phyloP scores from a whole-genome alignment of 2,329 filamentous ascomycete genomes.

The Albifimbria verrucaria region DNA sequence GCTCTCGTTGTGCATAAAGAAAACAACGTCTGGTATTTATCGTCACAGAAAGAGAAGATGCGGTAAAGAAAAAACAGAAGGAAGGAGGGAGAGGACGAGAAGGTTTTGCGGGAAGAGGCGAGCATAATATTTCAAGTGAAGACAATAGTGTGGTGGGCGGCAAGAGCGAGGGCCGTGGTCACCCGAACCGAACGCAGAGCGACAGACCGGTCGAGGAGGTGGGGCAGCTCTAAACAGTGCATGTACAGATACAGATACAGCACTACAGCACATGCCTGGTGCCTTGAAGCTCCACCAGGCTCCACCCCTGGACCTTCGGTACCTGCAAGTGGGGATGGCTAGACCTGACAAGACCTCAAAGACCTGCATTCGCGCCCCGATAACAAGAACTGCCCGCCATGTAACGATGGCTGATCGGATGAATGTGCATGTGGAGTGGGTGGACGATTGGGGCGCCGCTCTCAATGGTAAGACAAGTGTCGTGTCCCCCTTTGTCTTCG shows the following conservation, averaged over 20 bases:
- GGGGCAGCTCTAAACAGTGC: not conserved
- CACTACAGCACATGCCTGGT: too few species aligned
- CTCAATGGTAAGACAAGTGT: too few species aligned
- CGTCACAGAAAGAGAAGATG: too few species aligned
- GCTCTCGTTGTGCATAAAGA: too few species aligned
- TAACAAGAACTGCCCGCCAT: too few species aligned
- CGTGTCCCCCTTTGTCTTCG: too few species aligned
- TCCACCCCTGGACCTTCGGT: not conserved
- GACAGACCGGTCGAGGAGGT: not conserved
- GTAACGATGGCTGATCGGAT: not conserved
- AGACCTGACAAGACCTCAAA: not conserved
- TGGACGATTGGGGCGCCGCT: too few species aligned
- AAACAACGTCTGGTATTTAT: too few species aligned
- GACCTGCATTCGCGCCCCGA: not conserved
- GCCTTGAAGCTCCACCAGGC: not conserved
- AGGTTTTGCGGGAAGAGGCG: constrained; percentile 2
- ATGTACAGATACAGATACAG: too few species aligned
- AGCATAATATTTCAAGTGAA: not conserved
- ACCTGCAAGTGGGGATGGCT: not conserved
- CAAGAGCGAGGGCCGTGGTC: not conserved
- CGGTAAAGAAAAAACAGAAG: constrained; percentile 4
- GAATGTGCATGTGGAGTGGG: too few species aligned
- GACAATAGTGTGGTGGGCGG: not conserved
- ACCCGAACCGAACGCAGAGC: not conserved
- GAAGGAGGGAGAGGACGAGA: constrained; percentile 11